Evolutionary conservation across 305 asterid genomes (phyloP).

Genomic region (Fraxinus velutina): DNA sequence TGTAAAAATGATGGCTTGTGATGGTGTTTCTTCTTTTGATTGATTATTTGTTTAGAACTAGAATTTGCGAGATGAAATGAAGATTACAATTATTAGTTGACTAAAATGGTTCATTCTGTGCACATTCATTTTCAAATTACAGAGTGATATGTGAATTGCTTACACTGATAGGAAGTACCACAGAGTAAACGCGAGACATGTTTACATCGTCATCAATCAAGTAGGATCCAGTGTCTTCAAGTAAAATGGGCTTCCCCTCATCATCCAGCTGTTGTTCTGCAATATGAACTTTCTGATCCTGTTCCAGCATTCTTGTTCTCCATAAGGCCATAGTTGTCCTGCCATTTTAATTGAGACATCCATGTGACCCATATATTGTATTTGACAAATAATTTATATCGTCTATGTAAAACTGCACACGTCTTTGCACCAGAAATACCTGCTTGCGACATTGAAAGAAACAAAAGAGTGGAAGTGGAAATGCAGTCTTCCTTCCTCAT

Average conservation of each 20-base stretch:
- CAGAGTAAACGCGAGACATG: constrained; percentile 55
- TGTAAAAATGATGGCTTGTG: background rate
- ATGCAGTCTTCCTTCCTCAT: constrained; percentile 73
- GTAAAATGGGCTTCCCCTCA: constrained; percentile 39
- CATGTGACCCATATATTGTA: background rate
- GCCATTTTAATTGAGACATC: constrained; percentile 20
- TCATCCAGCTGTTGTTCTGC: constrained; percentile 53
- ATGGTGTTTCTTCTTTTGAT: background rate
- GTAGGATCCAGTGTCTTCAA: constrained; percentile 48
- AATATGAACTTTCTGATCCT: constrained; percentile 49
- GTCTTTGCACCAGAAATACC: constrained; percentile 36
- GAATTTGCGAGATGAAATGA: background rate
- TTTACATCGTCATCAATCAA: constrained; percentile 56
- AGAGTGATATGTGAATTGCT: constrained; percentile 20
- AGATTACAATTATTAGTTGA: background rate
- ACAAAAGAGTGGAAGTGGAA: constrained; percentile 77
- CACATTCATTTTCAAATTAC: background rate
- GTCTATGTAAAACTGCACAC: background rate
- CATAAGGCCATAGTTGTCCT: constrained; percentile 88
- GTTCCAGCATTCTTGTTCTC: constrained; percentile 64
- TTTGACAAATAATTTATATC: background rate
- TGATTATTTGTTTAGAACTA: background rate
- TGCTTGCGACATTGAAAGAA: constrained; percentile 69
- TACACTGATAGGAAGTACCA: constrained; percentile 63
- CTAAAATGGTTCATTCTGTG: background rate